Evolutionary conservation across 2,329 filamentous ascomycete genomes (phyloP).

Genomic region (Dactylellina sp.): DNA sequence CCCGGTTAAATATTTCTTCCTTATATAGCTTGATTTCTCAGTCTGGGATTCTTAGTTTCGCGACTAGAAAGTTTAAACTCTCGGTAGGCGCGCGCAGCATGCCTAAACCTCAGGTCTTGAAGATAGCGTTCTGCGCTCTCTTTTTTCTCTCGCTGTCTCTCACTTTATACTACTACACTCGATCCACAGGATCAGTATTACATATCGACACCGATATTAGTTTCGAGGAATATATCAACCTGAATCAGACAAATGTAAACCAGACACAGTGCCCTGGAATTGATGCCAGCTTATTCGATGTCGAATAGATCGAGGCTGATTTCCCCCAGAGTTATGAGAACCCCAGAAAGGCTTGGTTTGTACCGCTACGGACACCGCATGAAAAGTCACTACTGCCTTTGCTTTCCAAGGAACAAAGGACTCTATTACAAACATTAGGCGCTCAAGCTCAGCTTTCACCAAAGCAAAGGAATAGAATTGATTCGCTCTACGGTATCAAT

Average conservation of each 20-base stretch:
- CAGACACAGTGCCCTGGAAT: neutral
- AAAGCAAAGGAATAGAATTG: constrained; percentile 27
- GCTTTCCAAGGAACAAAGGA: constrained; percentile 20
- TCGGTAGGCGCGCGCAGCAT: neutral
- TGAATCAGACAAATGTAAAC: no score
- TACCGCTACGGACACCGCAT: constrained; percentile 11
- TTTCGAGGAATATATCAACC: no score
- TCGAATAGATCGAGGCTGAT: constrained; percentile 52
- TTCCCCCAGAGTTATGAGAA: constrained; percentile 44
- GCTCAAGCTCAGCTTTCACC: constrained; percentile 25
- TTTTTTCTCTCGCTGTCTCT: constrained; percentile 37
- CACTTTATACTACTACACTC: constrained; percentile 23
- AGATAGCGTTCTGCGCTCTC: constrained; percentile 29
- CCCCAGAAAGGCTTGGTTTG: constrained; percentile 29
- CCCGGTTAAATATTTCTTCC: no score
- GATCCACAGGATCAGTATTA: neutral
- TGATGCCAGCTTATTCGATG: constrained; percentile 28
- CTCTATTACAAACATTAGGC: constrained; percentile 6
- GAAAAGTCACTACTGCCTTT: constrained; percentile 8
- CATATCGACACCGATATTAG: neutral
- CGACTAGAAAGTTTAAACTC: neutral
- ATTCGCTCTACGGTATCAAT: constrained; percentile 47
- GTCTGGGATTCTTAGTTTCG: no score
- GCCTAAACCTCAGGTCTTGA: neutral
- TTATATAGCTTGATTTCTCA: no score